phyloP scores from a whole-genome alignment of 1,284 basidiomycete genomes.

The Rhodotorula sp. region DNA sequence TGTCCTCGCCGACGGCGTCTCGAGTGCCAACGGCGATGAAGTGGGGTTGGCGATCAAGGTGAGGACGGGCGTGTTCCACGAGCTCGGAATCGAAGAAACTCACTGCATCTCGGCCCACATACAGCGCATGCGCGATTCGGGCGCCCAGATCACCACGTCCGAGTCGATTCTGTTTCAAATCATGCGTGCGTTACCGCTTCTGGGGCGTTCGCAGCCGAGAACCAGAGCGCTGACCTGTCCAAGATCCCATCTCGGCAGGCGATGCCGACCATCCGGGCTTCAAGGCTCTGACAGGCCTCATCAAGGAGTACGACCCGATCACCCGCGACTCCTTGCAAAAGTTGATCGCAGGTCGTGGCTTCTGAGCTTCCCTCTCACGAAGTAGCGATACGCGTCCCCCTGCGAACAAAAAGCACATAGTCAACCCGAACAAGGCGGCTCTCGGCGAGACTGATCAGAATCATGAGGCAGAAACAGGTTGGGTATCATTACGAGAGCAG shows the following conservation, averaged over 20 bases:
- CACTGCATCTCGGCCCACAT: conserved; percentile 42
- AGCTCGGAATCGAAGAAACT: conserved; percentile 42
- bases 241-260: conserved; percentile 48
- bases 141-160: conserved; percentile 72
- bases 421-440: not conserved
- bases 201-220: not conserved
- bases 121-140: conserved; percentile 64
- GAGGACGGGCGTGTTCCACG: not conserved
- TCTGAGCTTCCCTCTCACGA: not conserved
- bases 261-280: conserved; percentile 69
- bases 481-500: conserved; percentile 14
- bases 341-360: conserved; percentile 39
- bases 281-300: conserved; percentile 67
- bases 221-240: conserved; percentile 1
- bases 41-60: conserved; percentile 52
- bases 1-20: conserved; percentile 79
- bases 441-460: too few species aligned
- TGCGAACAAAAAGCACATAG: too few species aligned
- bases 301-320: conserved; percentile 71
- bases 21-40: conserved; percentile 65
- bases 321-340: conserved; percentile 53
- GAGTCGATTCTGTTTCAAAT: conserved; percentile 79
- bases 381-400: too few species aligned
- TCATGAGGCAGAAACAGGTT: not conserved
- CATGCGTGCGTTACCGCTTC: conserved; percentile 54